These are phyloP conservation scores for Platanthera guangdongensis DNA, from an alignment of 106 monocot species.

Conservation along the genomic window DNA sequence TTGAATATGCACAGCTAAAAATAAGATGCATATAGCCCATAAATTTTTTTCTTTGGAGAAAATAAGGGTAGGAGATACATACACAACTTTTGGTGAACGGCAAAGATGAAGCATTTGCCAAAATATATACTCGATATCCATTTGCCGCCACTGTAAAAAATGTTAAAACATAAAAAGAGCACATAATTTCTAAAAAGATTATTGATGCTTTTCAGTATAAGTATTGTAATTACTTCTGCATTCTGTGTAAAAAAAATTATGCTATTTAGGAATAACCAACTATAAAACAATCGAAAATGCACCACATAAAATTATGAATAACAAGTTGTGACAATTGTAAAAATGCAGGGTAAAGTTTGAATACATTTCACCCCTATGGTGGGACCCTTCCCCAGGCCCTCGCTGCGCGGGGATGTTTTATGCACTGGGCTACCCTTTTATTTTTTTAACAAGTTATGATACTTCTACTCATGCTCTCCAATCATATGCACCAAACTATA, in stretches of 20 bases:
- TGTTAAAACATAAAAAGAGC: constrained; percentile 3
- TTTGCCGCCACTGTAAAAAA: constrained; percentile 88
- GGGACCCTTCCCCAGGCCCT: too few relatives aligned
- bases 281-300: background rate
- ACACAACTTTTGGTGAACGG: constrained; percentile 94
- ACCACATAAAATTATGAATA: background rate
- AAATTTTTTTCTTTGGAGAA: background rate
- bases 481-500: too few relatives aligned
- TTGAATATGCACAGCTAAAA: background rate
- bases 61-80: constrained; percentile 28
- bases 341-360: too few relatives aligned
- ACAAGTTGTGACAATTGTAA: background rate
- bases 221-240: background rate
- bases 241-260: background rate
- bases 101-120: constrained; percentile 99
- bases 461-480: too few relatives aligned
- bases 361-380: too few relatives aligned
- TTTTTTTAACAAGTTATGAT: too few relatives aligned
- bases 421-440: too few relatives aligned
- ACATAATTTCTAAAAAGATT: background rate
- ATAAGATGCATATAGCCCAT: background rate
- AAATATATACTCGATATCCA: constrained; percentile 94
- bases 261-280: background rate
- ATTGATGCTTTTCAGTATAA: background rate
- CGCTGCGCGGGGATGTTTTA: too few relatives aligned